Conservation (phyloP, 495 filamentous ascomycete species). For the Talaromyces trachyspermus region DNA sequence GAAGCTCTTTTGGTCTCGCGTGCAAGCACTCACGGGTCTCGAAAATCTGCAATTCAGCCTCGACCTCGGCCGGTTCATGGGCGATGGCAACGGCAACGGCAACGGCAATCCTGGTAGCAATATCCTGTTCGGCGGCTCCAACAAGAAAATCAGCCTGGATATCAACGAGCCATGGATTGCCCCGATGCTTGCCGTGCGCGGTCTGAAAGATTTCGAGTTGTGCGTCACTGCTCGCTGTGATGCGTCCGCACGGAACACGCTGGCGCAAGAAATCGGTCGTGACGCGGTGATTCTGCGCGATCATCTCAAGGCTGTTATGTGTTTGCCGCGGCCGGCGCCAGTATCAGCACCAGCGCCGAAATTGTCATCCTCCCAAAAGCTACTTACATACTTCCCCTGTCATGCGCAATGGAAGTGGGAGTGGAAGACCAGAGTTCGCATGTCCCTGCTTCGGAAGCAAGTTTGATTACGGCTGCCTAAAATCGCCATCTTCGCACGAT, state of each 20-base stretch:
- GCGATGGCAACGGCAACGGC: constrained; percentile 10
- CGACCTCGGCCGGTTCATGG: constrained; percentile 29
- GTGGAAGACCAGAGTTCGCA: too few species aligned
- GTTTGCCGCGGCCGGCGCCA: constrained; percentile 10
- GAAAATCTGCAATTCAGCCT: constrained; percentile 20
- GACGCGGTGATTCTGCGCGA: constrained; percentile 27
- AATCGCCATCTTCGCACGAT: too few species aligned
- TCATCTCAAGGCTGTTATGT: constrained; percentile 22
- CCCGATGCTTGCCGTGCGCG: constrained; percentile 27
- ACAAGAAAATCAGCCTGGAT: constrained; percentile 19
- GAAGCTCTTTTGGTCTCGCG: constrained; percentile 26
- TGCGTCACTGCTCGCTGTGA: constrained; percentile 34
- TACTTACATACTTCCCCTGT: too few species aligned
- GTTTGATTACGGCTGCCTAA: too few species aligned
- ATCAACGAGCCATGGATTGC: constrained; percentile 25
- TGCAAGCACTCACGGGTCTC: constrained; percentile 17
- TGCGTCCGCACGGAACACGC: constrained; percentile 17
- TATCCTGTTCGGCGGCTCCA: constrained; percentile 14
- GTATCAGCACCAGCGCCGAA: too few species aligned
- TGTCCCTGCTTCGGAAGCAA: too few species aligned
- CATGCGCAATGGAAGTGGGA: too few species aligned
- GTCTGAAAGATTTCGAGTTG: constrained; percentile 28
- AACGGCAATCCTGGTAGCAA: background rate
- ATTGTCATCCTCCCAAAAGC: too few species aligned
- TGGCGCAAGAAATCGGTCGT: constrained; percentile 22